Evolutionary conservation across 306 rosid genomes (phyloP), one percentile per base, ranked within the genome.

Genomic region (Elaeagnus macrophylla): DNA sequence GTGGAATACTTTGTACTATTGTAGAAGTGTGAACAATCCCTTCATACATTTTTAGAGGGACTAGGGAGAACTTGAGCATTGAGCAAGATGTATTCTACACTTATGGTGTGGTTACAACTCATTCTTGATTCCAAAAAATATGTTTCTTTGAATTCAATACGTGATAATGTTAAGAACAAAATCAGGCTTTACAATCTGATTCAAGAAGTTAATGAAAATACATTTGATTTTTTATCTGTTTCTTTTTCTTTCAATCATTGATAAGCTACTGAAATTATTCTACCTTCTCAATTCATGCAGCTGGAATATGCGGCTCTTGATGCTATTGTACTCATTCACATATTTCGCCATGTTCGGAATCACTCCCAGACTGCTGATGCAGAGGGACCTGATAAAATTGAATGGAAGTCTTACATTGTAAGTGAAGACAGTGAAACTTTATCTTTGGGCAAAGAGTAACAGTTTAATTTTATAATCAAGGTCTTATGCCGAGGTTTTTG

Each of bases 231-330:
- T 17, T 15, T 10, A 9, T n/a, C n/a, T n/a, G n/a, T n/a, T n/a
- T n/a, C n/a, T n/a, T n/a, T n/a, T n/a, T n/a, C n/a, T n/a, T n/a
- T n/a, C n/a, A n/a, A n/a, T n/a, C n/a, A n/a, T n/a, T n/a, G n/a
- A n/a, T n/a, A 56, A 39, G 44, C 14, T 52, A 51, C 18, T 45
- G 64, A 39, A 63, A 39, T 37, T 56, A 60, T 57, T 67, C 59
- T 40, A 47, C 7, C 15, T 39, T n/a, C 37, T 67, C 50, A 50
- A 41, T 5, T 58, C 16, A 56, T 71, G 73, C 88, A 93, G 99
- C 79, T 93, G 48, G 96, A 93, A 70, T 87, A 93, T 66, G 99
- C 99, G 48, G 96, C 99, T 38, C 78, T 93, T 56, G 99, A 87
- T 69, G 99, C 99, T 67, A 88, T 70, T 44, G 94, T 87, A 32